Evolutionary conservation across 169 alveolate genomes (phyloP).

Genomic region (Plasmodium sp.): DNA sequence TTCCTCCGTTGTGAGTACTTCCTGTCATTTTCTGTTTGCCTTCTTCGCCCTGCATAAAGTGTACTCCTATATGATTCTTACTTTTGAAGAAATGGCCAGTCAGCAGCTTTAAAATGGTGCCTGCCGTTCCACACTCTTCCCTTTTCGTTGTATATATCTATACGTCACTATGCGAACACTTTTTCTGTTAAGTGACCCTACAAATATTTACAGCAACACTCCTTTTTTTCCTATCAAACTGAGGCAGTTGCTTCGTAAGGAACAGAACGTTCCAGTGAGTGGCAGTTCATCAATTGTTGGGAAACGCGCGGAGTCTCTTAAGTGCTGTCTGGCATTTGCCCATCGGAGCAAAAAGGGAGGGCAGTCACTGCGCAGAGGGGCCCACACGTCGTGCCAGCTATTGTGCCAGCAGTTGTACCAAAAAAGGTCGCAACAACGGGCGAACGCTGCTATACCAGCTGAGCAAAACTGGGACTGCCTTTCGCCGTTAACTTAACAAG

Average conservation of each 20-base stretch:
- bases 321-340: not conserved
- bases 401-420: not conserved
- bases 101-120: not conserved
- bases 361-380: not conserved
- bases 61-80: not conserved
- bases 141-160: not conserved
- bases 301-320: not conserved
- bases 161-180: not conserved
- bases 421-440: not conserved
- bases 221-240: not conserved
- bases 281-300: not conserved
- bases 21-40: not conserved
- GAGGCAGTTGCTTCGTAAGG: not conserved
- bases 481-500: not conserved
- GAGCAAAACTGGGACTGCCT: not conserved
- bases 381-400: not conserved
- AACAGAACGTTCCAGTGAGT: not conserved
- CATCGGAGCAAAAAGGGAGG: not conserved
- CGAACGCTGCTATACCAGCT: not conserved
- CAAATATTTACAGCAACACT: not conserved
- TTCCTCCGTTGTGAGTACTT: not conserved
- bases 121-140: not conserved
- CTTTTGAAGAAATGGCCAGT: not conserved
- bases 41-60: not conserved
- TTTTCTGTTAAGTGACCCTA: not conserved